Percentiles rank a stretch among this genome's conserved stretches.
Evolutionary conservation across 129 eudicot species (phyloP).

Genomic region (Cynara cardunculus): DNA sequence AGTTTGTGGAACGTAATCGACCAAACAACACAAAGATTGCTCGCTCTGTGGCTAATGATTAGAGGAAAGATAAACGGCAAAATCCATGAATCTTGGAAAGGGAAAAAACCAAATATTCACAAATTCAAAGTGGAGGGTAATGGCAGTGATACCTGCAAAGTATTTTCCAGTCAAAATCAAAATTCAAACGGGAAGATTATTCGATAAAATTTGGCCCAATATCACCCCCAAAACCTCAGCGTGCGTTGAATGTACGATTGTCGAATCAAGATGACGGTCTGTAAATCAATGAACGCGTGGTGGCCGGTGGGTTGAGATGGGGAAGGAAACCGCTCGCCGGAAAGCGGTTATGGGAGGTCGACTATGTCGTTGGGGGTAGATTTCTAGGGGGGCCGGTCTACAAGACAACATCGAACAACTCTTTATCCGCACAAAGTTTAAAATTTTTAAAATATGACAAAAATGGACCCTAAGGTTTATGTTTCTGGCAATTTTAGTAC

Average conservation of each 20-base stretch:
- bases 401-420: slow-evolving; percentile 8
- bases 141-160: neutral
- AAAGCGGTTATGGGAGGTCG: slow-evolving; percentile 17
- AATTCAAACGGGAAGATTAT: neutral
- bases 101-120: neutral
- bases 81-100: neutral
- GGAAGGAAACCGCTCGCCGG: slow-evolving; percentile 4
- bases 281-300: neutral
- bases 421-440: neutral
- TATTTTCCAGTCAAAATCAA: neutral
- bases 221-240: neutral
- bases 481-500: neutral
- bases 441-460: neutral
- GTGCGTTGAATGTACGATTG: neutral
- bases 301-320: neutral
- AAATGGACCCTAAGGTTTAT: neutral
- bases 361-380: slow-evolving; percentile 5
- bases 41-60: neutral
- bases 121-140: neutral
- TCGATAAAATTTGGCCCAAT: neutral
- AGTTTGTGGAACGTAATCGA: neutral
- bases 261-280: neutral
- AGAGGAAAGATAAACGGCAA: neutral
- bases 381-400: slow-evolving; percentile 1
- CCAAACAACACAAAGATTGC: neutral